phyloP scores from a whole-genome alignment of 2,329 filamentous ascomycete species.

The Pseudohalonectria lignicola region DNA sequence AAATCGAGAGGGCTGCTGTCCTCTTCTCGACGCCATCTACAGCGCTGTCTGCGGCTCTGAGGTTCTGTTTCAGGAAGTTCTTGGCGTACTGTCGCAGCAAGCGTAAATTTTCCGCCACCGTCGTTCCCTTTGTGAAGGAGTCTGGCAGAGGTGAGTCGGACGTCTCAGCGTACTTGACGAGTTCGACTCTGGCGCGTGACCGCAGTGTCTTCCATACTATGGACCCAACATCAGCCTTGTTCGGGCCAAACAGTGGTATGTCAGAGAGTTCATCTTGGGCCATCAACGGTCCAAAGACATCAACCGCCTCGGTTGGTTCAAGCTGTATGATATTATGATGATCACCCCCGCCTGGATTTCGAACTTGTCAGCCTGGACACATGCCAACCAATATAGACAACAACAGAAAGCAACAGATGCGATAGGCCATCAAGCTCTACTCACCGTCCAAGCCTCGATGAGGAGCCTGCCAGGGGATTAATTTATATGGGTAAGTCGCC shows the following conservation, averaged over 20 bases:
- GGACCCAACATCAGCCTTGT: slow-evolving; percentile 29
- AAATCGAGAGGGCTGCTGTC: too few species aligned
- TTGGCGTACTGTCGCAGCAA: slow-evolving; percentile 27
- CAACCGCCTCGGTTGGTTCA: slow-evolving; percentile 38
- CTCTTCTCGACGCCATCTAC: too few species aligned
- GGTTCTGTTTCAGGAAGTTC: too few species aligned
- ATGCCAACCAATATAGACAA: too few species aligned
- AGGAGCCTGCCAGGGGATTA: slow-evolving; percentile 50
- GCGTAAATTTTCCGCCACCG: slow-evolving; percentile 37
- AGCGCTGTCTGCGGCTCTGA: too few species aligned
- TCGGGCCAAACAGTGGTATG: slow-evolving; percentile 44
- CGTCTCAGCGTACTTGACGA: slow-evolving; percentile 24
- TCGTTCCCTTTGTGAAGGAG: slow-evolving; percentile 27
- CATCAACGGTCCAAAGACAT: slow-evolving; percentile 42
- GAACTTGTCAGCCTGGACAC: too few species aligned
- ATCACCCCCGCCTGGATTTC: not conserved
- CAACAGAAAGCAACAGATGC: too few species aligned
- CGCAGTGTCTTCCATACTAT: slow-evolving; percentile 30
- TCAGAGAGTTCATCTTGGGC: slow-evolving; percentile 41
- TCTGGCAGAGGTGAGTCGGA: slow-evolving; percentile 23
- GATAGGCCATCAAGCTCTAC: too few species aligned
- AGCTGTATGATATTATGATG: slow-evolving; percentile 38
- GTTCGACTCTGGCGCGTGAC: slow-evolving; percentile 19
- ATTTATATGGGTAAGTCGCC: slow-evolving; percentile 45
- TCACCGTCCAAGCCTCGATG: slow-evolving; percentile 45